Conservation (phyloP, 768 basidiomycete genomes). For the Xerocomellus intermedius region DNA sequence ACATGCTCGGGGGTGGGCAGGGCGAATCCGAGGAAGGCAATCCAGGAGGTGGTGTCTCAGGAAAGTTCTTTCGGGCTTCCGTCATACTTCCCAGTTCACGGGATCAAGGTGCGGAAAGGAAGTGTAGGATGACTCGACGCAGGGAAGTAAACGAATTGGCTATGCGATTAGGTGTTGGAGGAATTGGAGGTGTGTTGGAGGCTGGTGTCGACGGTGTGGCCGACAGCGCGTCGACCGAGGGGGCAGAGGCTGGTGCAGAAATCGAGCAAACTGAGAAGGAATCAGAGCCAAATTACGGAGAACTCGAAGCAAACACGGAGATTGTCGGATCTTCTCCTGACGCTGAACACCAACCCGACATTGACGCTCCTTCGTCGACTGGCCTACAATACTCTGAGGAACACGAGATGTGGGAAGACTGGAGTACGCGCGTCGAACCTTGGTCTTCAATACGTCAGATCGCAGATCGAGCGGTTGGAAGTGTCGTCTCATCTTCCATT, state of each 20-base stretch:
- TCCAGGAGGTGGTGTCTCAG: conserved; percentile 12
- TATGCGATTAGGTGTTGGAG: conserved; percentile 80
- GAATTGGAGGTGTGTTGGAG: conserved; percentile 66
- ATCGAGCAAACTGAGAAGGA: conserved; percentile 3
- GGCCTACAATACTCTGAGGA: conserved; percentile 18
- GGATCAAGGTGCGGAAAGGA: conserved; percentile 51
- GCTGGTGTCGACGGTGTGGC: background rate
- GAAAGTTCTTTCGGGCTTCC: conserved; percentile 64
- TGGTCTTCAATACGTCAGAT: conserved; percentile 72
- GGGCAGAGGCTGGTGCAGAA: conserved; percentile 2
- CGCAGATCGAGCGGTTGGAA: conserved; percentile 75
- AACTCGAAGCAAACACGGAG: conserved; percentile 19
- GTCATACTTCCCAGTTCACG: conserved; percentile 65
- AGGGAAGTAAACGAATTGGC: conserved; percentile 78
- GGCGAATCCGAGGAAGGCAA: conserved; percentile 17
- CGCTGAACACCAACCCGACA: conserved; percentile 2
- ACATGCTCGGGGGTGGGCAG: conserved; percentile 23
- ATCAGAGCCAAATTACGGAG: conserved; percentile 5
- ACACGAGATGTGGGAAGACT: conserved; percentile 52
- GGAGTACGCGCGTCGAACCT: conserved; percentile 66
- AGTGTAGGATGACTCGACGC: conserved; percentile 58
- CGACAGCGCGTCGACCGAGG: background rate
- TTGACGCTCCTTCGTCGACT: background rate
- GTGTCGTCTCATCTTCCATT: conserved; percentile 43
- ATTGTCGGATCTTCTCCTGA: conserved; percentile 17